phyloP scores from a whole-genome alignment of 1,284 basidiomycete genomes.

The Trametes polyzona region DNA sequence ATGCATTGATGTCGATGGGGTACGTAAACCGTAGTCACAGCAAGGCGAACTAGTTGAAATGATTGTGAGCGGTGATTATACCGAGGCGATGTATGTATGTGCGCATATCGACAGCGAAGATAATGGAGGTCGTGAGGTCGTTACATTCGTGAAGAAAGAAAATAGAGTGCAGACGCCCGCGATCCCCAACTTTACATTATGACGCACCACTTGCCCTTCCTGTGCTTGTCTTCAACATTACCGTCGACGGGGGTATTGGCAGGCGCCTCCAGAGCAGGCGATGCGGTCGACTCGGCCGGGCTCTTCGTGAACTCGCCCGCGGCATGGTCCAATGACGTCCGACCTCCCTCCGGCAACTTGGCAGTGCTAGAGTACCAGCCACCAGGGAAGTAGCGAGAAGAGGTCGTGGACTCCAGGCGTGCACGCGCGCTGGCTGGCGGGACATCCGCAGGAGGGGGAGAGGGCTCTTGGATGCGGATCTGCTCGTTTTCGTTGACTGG shows the following conservation, averaged over 20 bases:
- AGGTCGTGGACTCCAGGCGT: constrained; percentile 53
- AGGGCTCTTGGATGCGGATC: constrained; percentile 18
- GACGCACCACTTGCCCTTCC: constrained; percentile 35
- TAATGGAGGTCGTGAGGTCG: constrained; percentile 22
- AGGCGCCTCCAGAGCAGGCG: constrained; percentile 29
- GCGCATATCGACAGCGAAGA: constrained; percentile 21
- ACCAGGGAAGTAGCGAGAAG: constrained; percentile 59
- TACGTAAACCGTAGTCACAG: constrained; percentile 14
- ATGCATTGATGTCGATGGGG: constrained; percentile 20
- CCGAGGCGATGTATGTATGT: constrained; percentile 19
- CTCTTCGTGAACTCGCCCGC: constrained; percentile 49
- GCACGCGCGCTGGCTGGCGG: constrained; percentile 38
- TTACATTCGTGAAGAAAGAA: constrained; percentile 24
- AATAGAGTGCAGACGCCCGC: constrained; percentile 12
- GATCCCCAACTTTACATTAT: constrained; percentile 32
- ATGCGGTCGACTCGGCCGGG: constrained; percentile 12
- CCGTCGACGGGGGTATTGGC: constrained; percentile 33
- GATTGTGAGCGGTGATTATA: constrained; percentile 25
- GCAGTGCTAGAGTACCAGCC: constrained; percentile 53
- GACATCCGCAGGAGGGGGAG: constrained; percentile 21
- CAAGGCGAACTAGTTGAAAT: constrained; percentile 13
- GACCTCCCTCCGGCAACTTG: constrained; percentile 41
- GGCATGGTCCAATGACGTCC: constrained; percentile 54
- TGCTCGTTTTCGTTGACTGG: constrained; percentile 32
- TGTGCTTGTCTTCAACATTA: constrained; percentile 29